These are phyloP conservation scores for Globisporangium spinosum DNA, from an alignment of 352 stramenopile species.

Conservation along the genomic window DNA sequence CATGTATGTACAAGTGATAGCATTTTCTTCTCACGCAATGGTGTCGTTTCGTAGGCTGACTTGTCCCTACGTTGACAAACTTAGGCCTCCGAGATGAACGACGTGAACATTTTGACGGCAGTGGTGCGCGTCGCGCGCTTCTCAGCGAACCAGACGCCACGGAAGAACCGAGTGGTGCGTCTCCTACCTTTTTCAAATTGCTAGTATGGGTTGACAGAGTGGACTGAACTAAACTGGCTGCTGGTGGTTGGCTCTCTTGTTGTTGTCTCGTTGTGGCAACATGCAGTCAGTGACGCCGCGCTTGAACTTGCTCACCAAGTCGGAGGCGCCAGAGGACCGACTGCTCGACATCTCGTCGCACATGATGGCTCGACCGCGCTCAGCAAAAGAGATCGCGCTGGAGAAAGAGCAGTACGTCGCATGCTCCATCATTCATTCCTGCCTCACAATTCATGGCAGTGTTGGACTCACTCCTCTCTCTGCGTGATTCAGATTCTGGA, in stretches of 20 bases:
- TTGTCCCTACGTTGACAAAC: neutral
- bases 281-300: constrained; percentile 13
- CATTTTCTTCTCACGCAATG: too few species aligned
- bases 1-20: constrained; percentile 32
- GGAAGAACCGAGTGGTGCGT: constrained; percentile 36
- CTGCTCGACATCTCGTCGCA: constrained; percentile 49
- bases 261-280: neutral
- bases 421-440: neutral
- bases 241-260: neutral
- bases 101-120: constrained; percentile 61
- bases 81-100: constrained; percentile 49
- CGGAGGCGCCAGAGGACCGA: constrained; percentile 63
- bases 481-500: constrained; percentile 46
- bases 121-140: constrained; percentile 48
- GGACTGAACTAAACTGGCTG: neutral
- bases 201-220: neutral
- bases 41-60: neutral
- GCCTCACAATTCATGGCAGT: neutral
- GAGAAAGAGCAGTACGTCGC: constrained; percentile 43
- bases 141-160: constrained; percentile 16
- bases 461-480: constrained; percentile 5
- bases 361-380: constrained; percentile 28
- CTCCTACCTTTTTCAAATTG: neutral
- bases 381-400: constrained; percentile 27
- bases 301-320: constrained; percentile 28